Base-by-base conservation (phyloP, 2,329 filamentous ascomycete genomes). In the Arthrobotrys musiformis region DNA sequence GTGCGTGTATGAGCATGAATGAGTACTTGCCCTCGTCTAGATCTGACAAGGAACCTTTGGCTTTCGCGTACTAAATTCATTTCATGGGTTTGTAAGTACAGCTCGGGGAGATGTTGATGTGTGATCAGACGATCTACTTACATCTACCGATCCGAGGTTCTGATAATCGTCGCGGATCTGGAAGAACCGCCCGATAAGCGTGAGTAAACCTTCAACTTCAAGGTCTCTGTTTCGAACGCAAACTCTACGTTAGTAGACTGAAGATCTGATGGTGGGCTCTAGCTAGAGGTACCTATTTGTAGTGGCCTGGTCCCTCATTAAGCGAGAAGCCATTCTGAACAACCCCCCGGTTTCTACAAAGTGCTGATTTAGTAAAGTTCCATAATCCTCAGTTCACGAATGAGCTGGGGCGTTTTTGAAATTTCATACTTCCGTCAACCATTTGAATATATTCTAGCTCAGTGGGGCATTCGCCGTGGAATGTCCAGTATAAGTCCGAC, bases 21-120 rank as follows among this genome's bases (percentile, higher is more conserved):
- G 44, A 63, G 22, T 56, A 70, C 46, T 70, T 70, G 35, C 69
- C 69, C 37, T 73, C 69, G n/a, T 73, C 69, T 1, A 73, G 40
- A 17, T 73, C 69, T n/a, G 69, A 66, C 1, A 73, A 24, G 13
- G 22, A 24, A 4, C 69, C 69, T 22, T 73, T 73, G 4, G 60
- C 60, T 40, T 6, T 28, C 5, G 35, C 19, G 15, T 73, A 73
- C 69, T 73, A 58, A 13, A 13, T 52, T 52, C 7, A 26, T 30
- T 24, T n/a, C 17, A 58, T 2, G 30, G 15, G 9, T 35, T 8
- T 24, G 13, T 44, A 19, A 44, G 40, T 4, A 17, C 5, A 1
- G 35, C n/a, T 19, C n/a, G 8, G 40, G n/a, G 19, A 42, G 7
- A 30, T 60, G n/a, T n/a, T n/a, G n/a, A n/a, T n/a, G n/a, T n/a